Evolutionary conservation across 495 filamentous ascomycete species (phyloP), one percentile per base, ranked within the genome.

Genomic region (Penicillium paradoxum): DNA sequence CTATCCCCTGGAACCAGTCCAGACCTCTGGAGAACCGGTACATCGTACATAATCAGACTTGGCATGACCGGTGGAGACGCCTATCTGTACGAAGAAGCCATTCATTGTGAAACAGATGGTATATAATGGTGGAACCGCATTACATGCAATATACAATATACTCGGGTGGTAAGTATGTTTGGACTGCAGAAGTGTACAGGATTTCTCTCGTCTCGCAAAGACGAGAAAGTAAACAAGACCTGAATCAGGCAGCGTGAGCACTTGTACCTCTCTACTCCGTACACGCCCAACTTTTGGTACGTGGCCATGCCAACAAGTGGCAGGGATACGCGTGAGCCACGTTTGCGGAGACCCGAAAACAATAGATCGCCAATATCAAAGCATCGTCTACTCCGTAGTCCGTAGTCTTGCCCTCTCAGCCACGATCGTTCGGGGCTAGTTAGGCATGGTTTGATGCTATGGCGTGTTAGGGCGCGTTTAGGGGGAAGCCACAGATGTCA

Each of bases 341-440:
- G 56, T 56, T 62, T 53, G 56, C 59, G 52, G 45, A 46, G 22
- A 41, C 37, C 40, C 56, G 53, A 39, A 59, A 59, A 37, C 58
- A 50, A 45, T 18, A 43, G 27, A 45, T 46, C 49, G 17, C 22
- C 40, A 38, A 50, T 32, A 30, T 41, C 21, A 45, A n/a, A 34
- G 18, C 14, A 19, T 39, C 40, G 22, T 27, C 24, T 27, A n/a
- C n/a, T 19, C 14, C 15, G 33, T 21, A 40, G 4, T 45, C 11
- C 11, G 6, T 27, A 10, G 18, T 11, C 7, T 8, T 39, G 29
- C 4, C 10, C 8, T 42, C 45, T 55, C 45, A 55, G 34, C 17
- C 29, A 27, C 36, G n/a, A 24, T n/a, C 19, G 22, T n/a, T 17
- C 9, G 49, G 21, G n/a, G 27, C 36, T 49, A 36, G 22, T 15